Conservation (phyloP, 371 early-diverging fungal genomes). For the Scutellospora calospora region DNA sequence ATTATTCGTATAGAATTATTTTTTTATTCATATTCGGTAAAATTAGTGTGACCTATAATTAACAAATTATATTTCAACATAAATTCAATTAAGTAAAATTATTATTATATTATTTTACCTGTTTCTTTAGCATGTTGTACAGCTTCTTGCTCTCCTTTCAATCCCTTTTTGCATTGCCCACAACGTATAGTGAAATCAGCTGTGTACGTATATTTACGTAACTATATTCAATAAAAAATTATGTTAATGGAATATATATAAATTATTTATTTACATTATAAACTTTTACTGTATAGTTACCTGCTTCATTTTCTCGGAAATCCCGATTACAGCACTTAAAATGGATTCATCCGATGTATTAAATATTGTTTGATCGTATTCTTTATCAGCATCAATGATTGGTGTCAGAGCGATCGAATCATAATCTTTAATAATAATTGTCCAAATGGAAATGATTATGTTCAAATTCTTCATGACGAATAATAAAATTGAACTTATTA, state of each 20-base stretch:
- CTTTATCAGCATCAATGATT: constrained; percentile 47
- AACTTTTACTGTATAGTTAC: no score
- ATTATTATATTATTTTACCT: constrained; percentile 1
- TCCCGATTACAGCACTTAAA: constrained; percentile 50
- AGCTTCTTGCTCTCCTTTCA: constrained; percentile 61
- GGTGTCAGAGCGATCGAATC: constrained; percentile 62
- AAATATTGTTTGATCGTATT: constrained; percentile 62
- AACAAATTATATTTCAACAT: background rate
- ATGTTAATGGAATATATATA: background rate
- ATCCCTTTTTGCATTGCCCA: constrained; percentile 55
- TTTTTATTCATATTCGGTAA: background rate
- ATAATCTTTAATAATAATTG: constrained; percentile 52
- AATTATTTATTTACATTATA: background rate
- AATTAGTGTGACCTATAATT: background rate
- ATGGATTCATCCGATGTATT: constrained; percentile 46
- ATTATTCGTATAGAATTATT: no score
- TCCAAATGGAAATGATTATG: background rate
- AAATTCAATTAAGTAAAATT: background rate
- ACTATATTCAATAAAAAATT: constrained; percentile 44
- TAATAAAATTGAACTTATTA: background rate
- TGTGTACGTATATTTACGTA: constrained; percentile 61
- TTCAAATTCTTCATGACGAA: background rate
- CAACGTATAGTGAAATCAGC: constrained; percentile 62
- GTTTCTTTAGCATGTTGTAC: constrained; percentile 24
- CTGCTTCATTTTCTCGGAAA: constrained; percentile 53